Conservation (phyloP, 176 grass and related monocot species). For the Rhynchospora pubera region DNA sequence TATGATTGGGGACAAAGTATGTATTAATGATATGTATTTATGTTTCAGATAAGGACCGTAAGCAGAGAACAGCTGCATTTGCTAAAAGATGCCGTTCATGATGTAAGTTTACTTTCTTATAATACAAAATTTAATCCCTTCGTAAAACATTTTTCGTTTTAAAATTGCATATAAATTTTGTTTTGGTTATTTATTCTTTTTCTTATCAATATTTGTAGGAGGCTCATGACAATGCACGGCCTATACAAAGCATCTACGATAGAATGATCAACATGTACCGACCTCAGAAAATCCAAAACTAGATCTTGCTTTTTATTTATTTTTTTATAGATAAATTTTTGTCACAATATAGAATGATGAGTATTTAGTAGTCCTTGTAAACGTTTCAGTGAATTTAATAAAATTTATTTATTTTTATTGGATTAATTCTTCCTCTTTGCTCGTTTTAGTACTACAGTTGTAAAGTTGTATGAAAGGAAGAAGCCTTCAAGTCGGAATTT, state of each 20-base stretch:
- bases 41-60: not conserved
- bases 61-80: not conserved
- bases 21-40: not conserved
- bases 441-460: no score
- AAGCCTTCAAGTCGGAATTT: no score
- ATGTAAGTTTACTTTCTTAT: not conserved
- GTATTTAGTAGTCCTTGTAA: no score
- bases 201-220: slow-evolving; percentile 5
- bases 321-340: no score
- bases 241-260: slow-evolving; percentile 13
- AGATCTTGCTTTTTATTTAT: not conserved
- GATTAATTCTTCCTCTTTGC: no score
- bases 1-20: not conserved
- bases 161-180: not conserved
- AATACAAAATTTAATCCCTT: not conserved
- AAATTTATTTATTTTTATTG: no score
- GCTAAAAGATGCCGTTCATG: slow-evolving; percentile 22
- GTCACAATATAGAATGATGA: no score
- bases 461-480: no score
- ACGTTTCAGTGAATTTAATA: no score
- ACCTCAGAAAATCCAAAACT: not conserved
- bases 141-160: not conserved
- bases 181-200: not conserved
- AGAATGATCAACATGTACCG: slow-evolving; percentile 21
- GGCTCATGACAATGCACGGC: slow-evolving; percentile 20